phyloP scores from a whole-genome alignment of 148 eudicot genomes.

The Salicornia ramosissima region DNA sequence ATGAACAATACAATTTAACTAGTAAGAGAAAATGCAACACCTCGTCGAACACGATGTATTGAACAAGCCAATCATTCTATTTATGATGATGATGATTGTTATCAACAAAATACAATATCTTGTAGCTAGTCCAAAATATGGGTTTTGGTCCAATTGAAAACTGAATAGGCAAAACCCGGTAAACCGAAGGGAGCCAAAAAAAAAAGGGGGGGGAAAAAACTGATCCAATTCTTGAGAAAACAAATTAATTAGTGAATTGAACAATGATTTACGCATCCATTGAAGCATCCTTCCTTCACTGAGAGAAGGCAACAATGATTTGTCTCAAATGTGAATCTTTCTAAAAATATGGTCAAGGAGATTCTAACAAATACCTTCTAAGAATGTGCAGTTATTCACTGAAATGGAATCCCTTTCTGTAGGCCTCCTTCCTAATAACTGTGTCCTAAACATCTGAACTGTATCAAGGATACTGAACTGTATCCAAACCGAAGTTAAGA shows the following conservation, averaged over 20 bases:
- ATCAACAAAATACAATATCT: not conserved
- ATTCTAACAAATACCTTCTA: slow-evolving; percentile 25
- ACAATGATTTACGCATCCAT: slow-evolving; percentile 11
- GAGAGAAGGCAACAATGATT: slow-evolving; percentile 27
- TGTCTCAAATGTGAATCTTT: slow-evolving; percentile 25
- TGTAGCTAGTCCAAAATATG: not conserved
- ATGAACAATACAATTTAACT: too few relatives aligned
- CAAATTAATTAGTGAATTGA: slow-evolving; percentile 17
- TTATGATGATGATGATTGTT: not conserved
- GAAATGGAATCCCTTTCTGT: slow-evolving; percentile 1
- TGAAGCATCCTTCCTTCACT: slow-evolving; percentile 23
- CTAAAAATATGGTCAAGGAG: slow-evolving; percentile 26
- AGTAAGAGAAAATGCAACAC: too few relatives aligned
- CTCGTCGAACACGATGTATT: not conserved
- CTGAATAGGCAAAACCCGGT: not conserved
- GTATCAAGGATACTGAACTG: slow-evolving; percentile 4
- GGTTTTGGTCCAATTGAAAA: not conserved
- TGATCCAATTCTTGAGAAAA: not conserved
- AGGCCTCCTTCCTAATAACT: slow-evolving; percentile 16
- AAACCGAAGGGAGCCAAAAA: not conserved
- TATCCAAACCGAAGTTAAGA: slow-evolving; percentile 21
- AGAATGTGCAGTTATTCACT: slow-evolving; percentile 16
- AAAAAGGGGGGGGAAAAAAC: not conserved
- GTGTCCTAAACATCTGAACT: slow-evolving; percentile 22
- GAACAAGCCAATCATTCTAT: not conserved